Conservation (phyloP, 2,329 filamentous ascomycete genomes). For the Aspergillus flavus region DNA sequence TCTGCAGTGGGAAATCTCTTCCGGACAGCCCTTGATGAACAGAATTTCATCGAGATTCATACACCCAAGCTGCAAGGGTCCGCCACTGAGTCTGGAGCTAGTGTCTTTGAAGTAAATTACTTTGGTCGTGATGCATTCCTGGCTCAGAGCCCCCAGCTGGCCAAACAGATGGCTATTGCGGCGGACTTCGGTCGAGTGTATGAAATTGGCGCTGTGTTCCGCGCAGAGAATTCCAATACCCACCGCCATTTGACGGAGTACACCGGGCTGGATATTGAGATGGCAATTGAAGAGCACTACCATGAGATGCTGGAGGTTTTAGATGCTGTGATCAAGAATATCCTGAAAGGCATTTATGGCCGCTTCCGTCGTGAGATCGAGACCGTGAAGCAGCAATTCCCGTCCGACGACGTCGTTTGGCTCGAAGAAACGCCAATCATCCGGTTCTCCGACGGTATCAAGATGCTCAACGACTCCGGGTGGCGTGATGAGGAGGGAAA, state of each 20-base stretch:
- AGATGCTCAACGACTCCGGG: constrained; percentile 77
- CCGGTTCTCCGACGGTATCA: constrained; percentile 75
- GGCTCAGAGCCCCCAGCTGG: constrained; percentile 87
- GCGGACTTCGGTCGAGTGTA: constrained; percentile 88
- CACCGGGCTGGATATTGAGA: constrained; percentile 89
- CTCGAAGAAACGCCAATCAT: constrained; percentile 82
- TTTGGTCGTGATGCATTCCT: constrained; percentile 85
- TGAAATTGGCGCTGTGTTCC: constrained; percentile 87
- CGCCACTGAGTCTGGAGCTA: constrained; percentile 87
- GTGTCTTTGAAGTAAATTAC: constrained; percentile 90
- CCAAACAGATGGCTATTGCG: constrained; percentile 90
- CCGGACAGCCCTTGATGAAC: constrained; percentile 71
- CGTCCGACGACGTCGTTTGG: constrained; percentile 84
- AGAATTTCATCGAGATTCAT: constrained; percentile 89
- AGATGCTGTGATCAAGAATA: constrained; percentile 78
- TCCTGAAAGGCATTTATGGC: constrained; percentile 72
- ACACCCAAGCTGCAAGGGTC: constrained; percentile 89
- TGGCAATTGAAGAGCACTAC: constrained; percentile 87
- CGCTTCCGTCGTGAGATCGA: constrained; percentile 73
- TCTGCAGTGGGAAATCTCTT: constrained; percentile 79
- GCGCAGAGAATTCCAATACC: constrained; percentile 93
- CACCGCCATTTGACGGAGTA: constrained; percentile 94
- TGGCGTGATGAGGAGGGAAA: constrained; percentile 79
- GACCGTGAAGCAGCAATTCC: constrained; percentile 78
- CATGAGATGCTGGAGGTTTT: constrained; percentile 81